phyloP scores from a whole-genome alignment of 768 basidiomycete genomes.

The Boletus tylopilopsis region DNA sequence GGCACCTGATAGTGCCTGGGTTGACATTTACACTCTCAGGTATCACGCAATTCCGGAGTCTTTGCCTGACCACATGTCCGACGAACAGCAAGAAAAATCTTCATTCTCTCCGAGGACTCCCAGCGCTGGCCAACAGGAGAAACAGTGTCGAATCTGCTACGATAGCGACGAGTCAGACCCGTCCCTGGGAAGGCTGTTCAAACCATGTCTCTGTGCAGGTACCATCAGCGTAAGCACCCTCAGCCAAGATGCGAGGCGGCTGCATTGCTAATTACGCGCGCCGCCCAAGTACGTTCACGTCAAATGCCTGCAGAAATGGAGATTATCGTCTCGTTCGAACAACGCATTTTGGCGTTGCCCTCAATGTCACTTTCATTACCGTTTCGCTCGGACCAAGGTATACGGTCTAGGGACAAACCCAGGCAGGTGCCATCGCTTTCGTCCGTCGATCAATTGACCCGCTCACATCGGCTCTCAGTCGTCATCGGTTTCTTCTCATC shows the following conservation, averaged over 20 bases:
- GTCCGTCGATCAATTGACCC: conserved; percentile 2
- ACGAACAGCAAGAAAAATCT: conserved; percentile 13
- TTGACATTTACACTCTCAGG: not conserved
- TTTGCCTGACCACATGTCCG: conserved; percentile 9
- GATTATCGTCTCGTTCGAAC: conserved; percentile 55
- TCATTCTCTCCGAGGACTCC: not conserved
- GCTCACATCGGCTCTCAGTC: conserved; percentile 39
- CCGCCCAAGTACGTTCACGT: conserved; percentile 68
- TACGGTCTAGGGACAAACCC: conserved; percentile 77
- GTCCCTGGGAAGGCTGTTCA: conserved; percentile 68
- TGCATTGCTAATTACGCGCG: conserved; percentile 19
- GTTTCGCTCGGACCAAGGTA: conserved; percentile 67
- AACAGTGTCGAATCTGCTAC: conserved; percentile 83
- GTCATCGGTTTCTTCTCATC: conserved; percentile 59
- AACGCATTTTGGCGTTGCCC: conserved; percentile 77
- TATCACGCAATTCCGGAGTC: not conserved
- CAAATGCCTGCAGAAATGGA: conserved; percentile 73
- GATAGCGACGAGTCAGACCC: conserved; percentile 62
- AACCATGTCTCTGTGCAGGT: conserved; percentile 67
- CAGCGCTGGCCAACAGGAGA: conserved; percentile 38
- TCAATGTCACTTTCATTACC: conserved; percentile 76
- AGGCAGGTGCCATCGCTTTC: conserved; percentile 36
- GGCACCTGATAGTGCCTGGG: conserved; percentile 1
- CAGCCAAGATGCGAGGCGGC: not conserved
- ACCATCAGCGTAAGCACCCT: conserved; percentile 57